These are phyloP conservation scores for Microbotryomycetes sp. DNA, from an alignment of 1,284 basidiomycete species.

Conservation along the genomic window DNA sequence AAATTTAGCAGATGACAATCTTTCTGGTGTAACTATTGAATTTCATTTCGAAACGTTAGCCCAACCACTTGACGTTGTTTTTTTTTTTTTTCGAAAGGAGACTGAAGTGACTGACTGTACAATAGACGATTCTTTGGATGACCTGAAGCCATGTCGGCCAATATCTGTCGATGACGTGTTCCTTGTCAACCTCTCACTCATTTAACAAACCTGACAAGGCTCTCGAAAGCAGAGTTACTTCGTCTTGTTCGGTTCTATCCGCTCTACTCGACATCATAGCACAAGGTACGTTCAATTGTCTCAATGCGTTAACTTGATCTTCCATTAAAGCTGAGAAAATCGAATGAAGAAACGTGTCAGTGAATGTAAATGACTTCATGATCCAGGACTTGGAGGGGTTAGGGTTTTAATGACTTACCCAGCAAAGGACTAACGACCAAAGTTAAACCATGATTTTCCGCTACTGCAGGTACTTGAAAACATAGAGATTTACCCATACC, in stretches of 20 bases:
- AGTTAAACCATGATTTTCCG: conserved; percentile 63
- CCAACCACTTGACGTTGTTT: background rate
- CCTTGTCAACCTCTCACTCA: too few relatives aligned
- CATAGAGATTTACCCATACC: conserved; percentile 87
- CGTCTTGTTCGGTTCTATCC: conserved; percentile 49
- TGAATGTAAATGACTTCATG: background rate
- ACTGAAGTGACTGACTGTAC: conserved; percentile 53
- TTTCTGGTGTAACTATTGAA: conserved; percentile 63
- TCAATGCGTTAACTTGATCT: conserved; percentile 66
- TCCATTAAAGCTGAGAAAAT: conserved; percentile 63
- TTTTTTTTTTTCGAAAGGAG: background rate
- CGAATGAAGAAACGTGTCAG: background rate
- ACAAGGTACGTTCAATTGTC: conserved; percentile 53
- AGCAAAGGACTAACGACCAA: conserved; percentile 72
- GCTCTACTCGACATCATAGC: conserved; percentile 65
- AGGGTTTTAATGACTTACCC: conserved; percentile 46
- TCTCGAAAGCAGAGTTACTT: conserved; percentile 44
- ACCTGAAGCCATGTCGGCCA: conserved; percentile 56
- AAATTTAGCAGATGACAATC: conserved; percentile 55
- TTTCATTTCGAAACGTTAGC: background rate
- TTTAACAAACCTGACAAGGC: background rate
- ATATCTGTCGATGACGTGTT: conserved; percentile 49
- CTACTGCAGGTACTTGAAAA: conserved; percentile 76
- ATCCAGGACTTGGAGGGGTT: background rate
- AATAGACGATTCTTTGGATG: conserved; percentile 59